Percentiles rank a stretch among this genome's conserved stretches.
These are phyloP conservation scores for Suillus subaureus DNA, from an alignment of 768 basidiomycete genomes.

Conservation along the genomic window DNA sequence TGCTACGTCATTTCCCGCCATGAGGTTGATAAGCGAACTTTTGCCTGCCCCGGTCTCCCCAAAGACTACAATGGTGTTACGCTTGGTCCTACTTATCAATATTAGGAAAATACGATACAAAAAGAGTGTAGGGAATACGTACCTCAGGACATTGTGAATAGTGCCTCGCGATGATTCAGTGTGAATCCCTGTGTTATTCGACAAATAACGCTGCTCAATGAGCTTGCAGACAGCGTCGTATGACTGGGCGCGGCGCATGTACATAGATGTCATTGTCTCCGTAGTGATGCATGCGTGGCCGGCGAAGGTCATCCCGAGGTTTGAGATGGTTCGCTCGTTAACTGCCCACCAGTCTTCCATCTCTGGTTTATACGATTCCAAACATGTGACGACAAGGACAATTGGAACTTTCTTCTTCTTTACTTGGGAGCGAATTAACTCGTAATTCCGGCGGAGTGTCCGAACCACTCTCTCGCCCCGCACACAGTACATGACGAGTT, in stretches of 20 bases:
- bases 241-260: constrained; percentile 12
- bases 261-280: constrained; percentile 1
- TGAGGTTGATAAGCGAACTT: constrained; percentile 33
- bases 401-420: constrained; percentile 34
- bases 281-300: constrained; percentile 44
- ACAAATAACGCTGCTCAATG: neutral
- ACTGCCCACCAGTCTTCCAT: constrained; percentile 42
- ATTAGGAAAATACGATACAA: neutral
- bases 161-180: neutral
- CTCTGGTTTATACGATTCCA: constrained; percentile 32
- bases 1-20: constrained; percentile 26
- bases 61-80: constrained; percentile 36
- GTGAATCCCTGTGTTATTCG: neutral
- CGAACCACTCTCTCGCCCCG: constrained; percentile 30
- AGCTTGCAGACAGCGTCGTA: constrained; percentile 20
- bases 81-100: constrained; percentile 22
- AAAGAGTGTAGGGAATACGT: neutral
- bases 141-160: neutral
- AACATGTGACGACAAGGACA: constrained; percentile 35
- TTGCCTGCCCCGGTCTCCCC: constrained; percentile 41
- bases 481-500: constrained; percentile 35
- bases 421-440: constrained; percentile 31
- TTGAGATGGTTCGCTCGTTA: constrained; percentile 33
- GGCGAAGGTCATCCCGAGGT: constrained; percentile 37
- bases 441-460: constrained; percentile 30